Evolutionary conservation across 202 grass and related monocot genomes (phyloP).

Genomic region (Zizania palustris): DNA sequence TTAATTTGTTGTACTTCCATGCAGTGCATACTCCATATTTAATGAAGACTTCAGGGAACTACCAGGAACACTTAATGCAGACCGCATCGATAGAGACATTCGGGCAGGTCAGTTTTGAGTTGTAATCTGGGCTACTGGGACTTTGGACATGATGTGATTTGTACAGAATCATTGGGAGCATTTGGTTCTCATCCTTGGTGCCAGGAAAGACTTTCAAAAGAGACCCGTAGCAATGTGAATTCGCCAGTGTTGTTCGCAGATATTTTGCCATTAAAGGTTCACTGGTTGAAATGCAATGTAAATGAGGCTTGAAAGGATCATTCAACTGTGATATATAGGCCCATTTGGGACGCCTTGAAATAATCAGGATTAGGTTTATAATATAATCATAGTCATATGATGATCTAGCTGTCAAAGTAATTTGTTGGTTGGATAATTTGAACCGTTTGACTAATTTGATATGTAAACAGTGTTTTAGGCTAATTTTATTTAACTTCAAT

Average conservation of each 20-base stretch:
- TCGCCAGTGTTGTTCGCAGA: slow-evolving; percentile 11
- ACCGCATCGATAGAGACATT: slow-evolving; percentile 90
- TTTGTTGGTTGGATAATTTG: too few relatives aligned
- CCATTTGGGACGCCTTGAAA: too few relatives aligned
- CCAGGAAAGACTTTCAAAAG: slow-evolving; percentile 18
- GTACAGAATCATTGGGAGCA: slow-evolving; percentile 30
- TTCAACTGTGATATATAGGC: too few relatives aligned
- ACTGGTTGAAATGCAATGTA: neutral
- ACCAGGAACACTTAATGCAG: slow-evolving; percentile 89
- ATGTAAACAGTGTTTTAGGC: too few relatives aligned
- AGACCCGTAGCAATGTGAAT: neutral
- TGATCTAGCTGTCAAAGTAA: too few relatives aligned
- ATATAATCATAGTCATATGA: too few relatives aligned
- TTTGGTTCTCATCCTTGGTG: slow-evolving; percentile 7
- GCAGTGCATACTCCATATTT: slow-evolving; percentile 99
- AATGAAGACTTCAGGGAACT: slow-evolving; percentile 96
- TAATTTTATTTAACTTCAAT: too few relatives aligned
- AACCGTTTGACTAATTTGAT: too few relatives aligned
- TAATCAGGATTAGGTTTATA: too few relatives aligned
- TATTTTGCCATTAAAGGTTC: neutral
- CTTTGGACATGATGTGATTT: neutral
- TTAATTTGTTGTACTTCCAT: slow-evolving; percentile 20
- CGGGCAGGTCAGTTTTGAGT: slow-evolving; percentile 75
- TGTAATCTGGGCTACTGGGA: neutral
- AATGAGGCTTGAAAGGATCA: neutral